phyloP scores from a whole-genome alignment of 257 asterid genomes.

The Jaltomata sinuosa region DNA sequence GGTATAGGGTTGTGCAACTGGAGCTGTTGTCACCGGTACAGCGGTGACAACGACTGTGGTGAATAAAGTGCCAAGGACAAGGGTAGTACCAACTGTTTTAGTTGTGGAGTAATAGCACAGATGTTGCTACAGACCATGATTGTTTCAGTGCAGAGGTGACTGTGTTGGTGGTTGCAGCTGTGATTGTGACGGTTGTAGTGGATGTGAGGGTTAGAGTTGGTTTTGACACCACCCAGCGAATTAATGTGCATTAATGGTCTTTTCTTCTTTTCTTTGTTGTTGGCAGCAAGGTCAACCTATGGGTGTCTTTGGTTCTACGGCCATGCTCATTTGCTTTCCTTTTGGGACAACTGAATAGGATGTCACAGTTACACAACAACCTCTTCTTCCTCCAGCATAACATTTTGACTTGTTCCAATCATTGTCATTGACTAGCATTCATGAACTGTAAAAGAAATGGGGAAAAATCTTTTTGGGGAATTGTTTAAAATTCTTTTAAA shows the following conservation, averaged over 20 bases:
- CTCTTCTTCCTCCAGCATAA: neutral
- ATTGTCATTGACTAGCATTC: neutral
- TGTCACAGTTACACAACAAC: neutral
- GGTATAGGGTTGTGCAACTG: neutral
- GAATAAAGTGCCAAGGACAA: neutral
- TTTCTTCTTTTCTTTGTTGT: neutral
- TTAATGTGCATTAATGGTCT: neutral
- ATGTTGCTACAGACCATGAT: neutral
- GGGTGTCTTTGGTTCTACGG: neutral
- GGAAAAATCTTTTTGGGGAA: neutral
- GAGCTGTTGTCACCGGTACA: neutral
- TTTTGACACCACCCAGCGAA: neutral
- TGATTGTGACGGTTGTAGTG: neutral
- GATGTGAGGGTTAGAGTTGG: neutral
- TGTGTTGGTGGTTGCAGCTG: neutral
- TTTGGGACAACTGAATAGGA: neutral
- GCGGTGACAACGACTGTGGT: neutral
- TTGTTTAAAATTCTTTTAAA: neutral
- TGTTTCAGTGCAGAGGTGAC: neutral
- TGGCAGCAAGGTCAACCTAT: neutral
- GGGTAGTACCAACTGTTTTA: neutral
- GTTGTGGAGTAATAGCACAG: neutral
- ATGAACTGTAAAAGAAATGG: neutral
- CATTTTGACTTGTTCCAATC: neutral
- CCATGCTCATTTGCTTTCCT: neutral